These are phyloP conservation scores for Penicillium nucicola DNA, from an alignment of 495 filamentous ascomycete species.

Conservation along the genomic window DNA sequence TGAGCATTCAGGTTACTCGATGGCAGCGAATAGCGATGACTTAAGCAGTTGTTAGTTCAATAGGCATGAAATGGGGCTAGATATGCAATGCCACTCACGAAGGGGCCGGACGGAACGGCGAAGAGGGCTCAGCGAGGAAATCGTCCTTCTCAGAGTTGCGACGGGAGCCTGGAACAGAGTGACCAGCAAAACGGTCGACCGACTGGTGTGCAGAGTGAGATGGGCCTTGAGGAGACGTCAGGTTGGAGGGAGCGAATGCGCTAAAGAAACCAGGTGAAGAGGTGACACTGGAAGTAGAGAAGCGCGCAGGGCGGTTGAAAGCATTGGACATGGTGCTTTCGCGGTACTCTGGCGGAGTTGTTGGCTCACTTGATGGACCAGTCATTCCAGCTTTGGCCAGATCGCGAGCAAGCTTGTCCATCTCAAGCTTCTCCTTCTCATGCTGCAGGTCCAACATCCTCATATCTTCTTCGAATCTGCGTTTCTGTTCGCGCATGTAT, in stretches of 20 bases:
- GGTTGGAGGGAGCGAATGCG: constrained; percentile 67
- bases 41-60: constrained; percentile 12
- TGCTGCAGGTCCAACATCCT: constrained; percentile 79
- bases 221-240: constrained; percentile 56
- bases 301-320: constrained; percentile 74
- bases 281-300: constrained; percentile 76
- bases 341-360: constrained; percentile 92
- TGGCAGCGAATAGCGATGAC: constrained; percentile 87
- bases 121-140: constrained; percentile 30
- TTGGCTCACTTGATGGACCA: constrained; percentile 86
- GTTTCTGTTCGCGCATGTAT: constrained; percentile 75
- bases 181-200: constrained; percentile 56
- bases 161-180: constrained; percentile 82
- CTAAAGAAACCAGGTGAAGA: constrained; percentile 76
- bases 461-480: constrained; percentile 84
- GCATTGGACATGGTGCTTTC: constrained; percentile 71
- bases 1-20: constrained; percentile 62
- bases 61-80: not conserved
- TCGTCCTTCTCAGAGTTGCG: constrained; percentile 57
- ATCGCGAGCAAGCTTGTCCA: constrained; percentile 76
- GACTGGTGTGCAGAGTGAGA: constrained; percentile 23
- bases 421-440: constrained; percentile 73
- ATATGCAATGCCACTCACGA: constrained; percentile 31
- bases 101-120: constrained; percentile 33
- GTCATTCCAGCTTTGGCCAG: constrained; percentile 58